A percentile compares a stretch with the other conserved stretches of the same genome.
Conservation (phyloP, 345 rosid genomes). For the Odontarrhena argentea region DNA sequence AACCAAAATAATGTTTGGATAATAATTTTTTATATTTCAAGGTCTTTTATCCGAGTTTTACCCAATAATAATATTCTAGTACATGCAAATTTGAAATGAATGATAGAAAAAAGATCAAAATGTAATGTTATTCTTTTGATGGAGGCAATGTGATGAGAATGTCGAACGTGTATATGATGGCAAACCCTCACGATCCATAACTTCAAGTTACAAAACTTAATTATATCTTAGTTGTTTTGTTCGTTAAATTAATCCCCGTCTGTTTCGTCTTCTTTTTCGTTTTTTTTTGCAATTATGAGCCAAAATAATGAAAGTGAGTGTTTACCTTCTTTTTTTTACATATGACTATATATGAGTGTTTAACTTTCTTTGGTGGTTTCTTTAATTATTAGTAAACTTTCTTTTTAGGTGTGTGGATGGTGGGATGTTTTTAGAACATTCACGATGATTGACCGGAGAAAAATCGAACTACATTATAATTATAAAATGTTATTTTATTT, state of each 20-base stretch:
- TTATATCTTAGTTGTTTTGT: slow-evolving; percentile 20
- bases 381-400: slow-evolving; percentile 23
- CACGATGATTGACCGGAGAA: slow-evolving; percentile 1
- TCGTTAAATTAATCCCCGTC: slow-evolving; percentile 22
- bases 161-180: slow-evolving; percentile 25
- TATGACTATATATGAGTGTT: neutral
- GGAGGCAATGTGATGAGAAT: slow-evolving; percentile 5
- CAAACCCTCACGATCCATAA: slow-evolving; percentile 28
- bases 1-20: no score
- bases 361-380: slow-evolving; percentile 30
- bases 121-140: neutral
- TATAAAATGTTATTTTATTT: neutral
- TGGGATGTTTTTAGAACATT: slow-evolving; percentile 24
- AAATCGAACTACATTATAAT: neutral
- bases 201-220: neutral
- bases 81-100: no score
- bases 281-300: slow-evolving; percentile 14
- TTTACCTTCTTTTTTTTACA: neutral
- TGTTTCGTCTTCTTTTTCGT: slow-evolving; percentile 21
- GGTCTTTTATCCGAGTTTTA: no score
- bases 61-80: no score
- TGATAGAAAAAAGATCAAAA: no score
- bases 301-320: slow-evolving; percentile 31
- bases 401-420: slow-evolving; percentile 26
- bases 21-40: no score